Evolutionary conservation across 2,329 filamentous ascomycete genomes (phyloP).

Genomic region (Tolypocladium ovalisporum): DNA sequence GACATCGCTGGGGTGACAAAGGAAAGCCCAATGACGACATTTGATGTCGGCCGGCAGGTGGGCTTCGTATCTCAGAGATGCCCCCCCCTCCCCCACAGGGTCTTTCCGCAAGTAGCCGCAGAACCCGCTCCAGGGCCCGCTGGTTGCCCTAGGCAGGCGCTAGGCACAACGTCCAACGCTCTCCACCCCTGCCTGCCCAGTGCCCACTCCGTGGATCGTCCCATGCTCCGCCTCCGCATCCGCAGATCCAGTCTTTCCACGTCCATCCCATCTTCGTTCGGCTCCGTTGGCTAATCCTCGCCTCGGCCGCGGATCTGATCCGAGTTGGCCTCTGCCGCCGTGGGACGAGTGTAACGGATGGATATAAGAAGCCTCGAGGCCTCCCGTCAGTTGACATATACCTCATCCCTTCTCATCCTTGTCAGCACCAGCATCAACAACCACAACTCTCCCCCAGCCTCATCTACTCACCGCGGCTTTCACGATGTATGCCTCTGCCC

Average conservation of each 20-base stretch:
- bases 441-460: neutral
- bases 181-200: too few species aligned
- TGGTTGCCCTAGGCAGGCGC: neutral
- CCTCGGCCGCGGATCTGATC: neutral
- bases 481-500: conserved; percentile 6
- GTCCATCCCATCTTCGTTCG: neutral
- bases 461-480: neutral
- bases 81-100: neutral
- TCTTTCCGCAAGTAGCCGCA: neutral
- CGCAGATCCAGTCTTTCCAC: neutral
- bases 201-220: neutral
- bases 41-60: neutral
- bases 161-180: neutral
- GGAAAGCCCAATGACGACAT: neutral
- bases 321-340: neutral
- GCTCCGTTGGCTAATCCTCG: neutral
- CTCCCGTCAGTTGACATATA: neutral
- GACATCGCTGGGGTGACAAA: neutral
- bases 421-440: neutral
- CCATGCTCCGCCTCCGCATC: neutral
- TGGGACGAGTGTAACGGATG: neutral
- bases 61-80: neutral
- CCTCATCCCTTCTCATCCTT: neutral
- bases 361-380: neutral
- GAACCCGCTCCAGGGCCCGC: neutral